Base-by-base conservation (phyloP, 1,284 basidiomycete species). In the Schizopora paradoxa region DNA sequence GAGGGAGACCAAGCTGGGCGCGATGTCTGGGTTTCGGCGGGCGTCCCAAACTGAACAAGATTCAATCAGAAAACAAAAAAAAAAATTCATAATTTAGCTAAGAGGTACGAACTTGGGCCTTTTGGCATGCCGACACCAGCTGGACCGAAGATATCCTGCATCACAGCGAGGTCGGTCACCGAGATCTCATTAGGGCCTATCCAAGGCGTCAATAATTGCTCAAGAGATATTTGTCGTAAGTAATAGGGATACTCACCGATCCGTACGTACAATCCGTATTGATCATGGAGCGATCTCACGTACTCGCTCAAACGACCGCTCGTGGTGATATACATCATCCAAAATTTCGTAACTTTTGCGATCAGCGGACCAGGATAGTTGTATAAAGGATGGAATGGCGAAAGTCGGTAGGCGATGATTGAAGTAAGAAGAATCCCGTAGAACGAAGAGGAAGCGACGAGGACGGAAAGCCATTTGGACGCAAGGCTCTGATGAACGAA, bases 171-270 rank as follows among this genome's bases (percentile, higher is more conserved):
- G 28, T 60, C 54, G 22, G 52, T 48, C 33, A 66, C 56, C 0
- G 65, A 65, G n/a, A 66, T 51, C 32, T 65, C 63, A 43, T 66
- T 66, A 8, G 64, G 64, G 16, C 62, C 64, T 65, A 37, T 14
- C 8, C n/a, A 19, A 10, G 19, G 25, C 5, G 7, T 18, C 28
- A 8, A 6, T 2, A 16, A 41, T 10, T 11, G 25, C 6, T 40
- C 18, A 46, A 33, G 38, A n/a, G n/a, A n/a, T n/a, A n/a, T n/a
- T n/a, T n/a, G n/a, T n/a, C n/a, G n/a, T n/a, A n/a, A n/a, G n/a
- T n/a, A n/a, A n/a, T 23, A 32, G 21, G 11, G 13, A 13, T 23
- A 16, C 49, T n/a, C 11, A 57, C 56, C 54, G 19, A 54, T 49
- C 13, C 58, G 52, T 13, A 59, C 57, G 23, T 45, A 42, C 36